Percentiles rank a stretch among this genome's conserved stretches.
Conservation (phyloP, 495 filamentous ascomycete genomes). For the Tetracladium setigerum region DNA sequence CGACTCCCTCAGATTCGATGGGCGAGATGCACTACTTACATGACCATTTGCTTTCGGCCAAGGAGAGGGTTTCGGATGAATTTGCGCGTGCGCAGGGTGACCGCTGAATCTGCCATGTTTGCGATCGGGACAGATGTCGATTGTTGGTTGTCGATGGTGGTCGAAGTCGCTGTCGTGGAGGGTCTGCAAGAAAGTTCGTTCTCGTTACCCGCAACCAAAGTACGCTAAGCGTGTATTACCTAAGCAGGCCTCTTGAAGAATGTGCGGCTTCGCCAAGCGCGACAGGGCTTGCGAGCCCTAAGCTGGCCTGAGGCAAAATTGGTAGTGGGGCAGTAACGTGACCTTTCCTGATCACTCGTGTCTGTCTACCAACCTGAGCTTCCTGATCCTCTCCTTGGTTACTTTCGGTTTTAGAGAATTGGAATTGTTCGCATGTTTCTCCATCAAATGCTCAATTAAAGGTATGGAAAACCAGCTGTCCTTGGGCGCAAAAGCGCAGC, state of each 20-base stretch:
- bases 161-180: conserved; percentile 14
- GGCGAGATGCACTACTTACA: conserved; percentile 64
- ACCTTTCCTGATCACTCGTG: not conserved
- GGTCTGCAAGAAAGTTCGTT: conserved; percentile 2
- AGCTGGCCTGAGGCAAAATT: conserved; percentile 1
- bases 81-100: conserved; percentile 99
- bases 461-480: conserved; percentile 14
- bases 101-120: conserved; percentile 85
- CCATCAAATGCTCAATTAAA: not conserved
- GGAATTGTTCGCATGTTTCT: too few species aligned
- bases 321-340: not conserved
- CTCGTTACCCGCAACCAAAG: conserved; percentile 5
- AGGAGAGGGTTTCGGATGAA: conserved; percentile 99
- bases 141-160: conserved; percentile 11
- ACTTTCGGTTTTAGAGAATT: too few species aligned
- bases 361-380: too few species aligned
- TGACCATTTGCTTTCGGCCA: conserved; percentile 99
- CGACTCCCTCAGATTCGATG: not conserved
- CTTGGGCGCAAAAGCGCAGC: conserved; percentile 13
- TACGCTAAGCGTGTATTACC: conserved; percentile 10
- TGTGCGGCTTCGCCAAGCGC: not conserved
- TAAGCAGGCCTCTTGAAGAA: not conserved
- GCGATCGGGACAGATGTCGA: conserved; percentile 25
- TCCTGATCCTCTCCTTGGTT: too few species aligned
- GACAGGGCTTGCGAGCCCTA: conserved; percentile 8